These are phyloP conservation scores for Diaporthe helianthi DNA, from an alignment of 2,329 filamentous ascomycete species.

Conservation along the genomic window DNA sequence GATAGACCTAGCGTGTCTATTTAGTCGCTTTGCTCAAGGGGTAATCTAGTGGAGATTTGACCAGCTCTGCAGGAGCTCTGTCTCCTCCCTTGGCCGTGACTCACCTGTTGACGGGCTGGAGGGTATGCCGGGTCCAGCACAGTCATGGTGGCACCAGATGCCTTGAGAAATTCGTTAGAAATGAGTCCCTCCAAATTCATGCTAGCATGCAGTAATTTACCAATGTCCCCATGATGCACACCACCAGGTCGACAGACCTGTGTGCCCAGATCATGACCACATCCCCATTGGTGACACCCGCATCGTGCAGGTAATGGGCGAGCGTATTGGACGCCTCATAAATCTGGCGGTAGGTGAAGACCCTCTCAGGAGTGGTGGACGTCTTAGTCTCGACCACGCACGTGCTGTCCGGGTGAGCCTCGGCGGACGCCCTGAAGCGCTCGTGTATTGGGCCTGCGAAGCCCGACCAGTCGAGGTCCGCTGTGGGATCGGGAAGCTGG, in stretches of 20 bases:
- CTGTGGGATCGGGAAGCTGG: conserved; percentile 67
- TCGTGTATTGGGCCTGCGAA: conserved; percentile 74
- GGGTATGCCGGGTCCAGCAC: conserved; percentile 85
- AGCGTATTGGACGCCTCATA: conserved; percentile 82
- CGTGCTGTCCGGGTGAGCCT: conserved; percentile 66
- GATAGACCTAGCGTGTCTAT: conserved; percentile 55
- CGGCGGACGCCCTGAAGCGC: conserved; percentile 71
- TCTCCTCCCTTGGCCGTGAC: not conserved
- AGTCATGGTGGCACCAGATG: conserved; percentile 65
- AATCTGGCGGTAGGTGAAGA: conserved; percentile 87
- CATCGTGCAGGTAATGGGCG: conserved; percentile 77
- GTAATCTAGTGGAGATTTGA: no score
- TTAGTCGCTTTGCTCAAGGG: not conserved
- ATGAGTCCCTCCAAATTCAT: not conserved
- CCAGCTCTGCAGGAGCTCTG: not conserved
- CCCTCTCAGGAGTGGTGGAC: conserved; percentile 61
- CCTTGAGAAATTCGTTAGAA: conserved; percentile 45
- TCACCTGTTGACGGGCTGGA: conserved; percentile 72
- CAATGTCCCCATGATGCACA: conserved; percentile 77
- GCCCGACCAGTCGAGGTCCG: conserved; percentile 71
- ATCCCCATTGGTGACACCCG: conserved; percentile 78
- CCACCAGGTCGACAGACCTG: conserved; percentile 71
- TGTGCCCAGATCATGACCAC: conserved; percentile 94
- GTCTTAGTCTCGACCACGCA: conserved; percentile 59
- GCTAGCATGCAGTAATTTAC: not conserved